These are phyloP conservation scores for Elymus sibiricus DNA, from an alignment of 176 grass and related monocot genomes.

Conservation along the genomic window DNA sequence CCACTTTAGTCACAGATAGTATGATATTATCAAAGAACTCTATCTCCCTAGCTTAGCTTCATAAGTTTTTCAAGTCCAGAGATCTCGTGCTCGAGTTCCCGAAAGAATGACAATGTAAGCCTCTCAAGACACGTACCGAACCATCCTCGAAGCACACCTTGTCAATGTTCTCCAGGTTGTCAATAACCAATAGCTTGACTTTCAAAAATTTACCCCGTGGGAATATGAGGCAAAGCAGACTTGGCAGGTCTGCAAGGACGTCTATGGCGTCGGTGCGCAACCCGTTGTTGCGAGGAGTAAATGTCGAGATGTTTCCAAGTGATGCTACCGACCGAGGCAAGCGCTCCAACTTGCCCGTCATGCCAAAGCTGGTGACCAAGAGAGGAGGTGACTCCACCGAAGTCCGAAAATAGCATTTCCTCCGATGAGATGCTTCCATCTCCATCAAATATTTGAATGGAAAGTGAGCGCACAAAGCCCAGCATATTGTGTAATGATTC, in stretches of 20 bases:
- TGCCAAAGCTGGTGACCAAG: neutral
- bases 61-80: neutral
- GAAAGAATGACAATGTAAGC: neutral
- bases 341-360: neutral
- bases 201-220: neutral
- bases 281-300: neutral
- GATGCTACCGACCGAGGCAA: neutral
- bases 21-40: neutral
- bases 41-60: neutral
- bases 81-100: neutral
- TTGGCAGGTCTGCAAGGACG: neutral
- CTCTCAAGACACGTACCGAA: neutral
- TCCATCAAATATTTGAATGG: too few species aligned
- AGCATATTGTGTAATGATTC: too few species aligned
- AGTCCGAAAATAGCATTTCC: neutral
- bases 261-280: neutral
- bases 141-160: neutral
- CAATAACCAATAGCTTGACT: neutral
- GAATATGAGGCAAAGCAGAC: neutral
- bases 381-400: neutral
- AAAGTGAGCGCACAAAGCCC: too few species aligned
- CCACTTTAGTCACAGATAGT: neutral
- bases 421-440: neutral
- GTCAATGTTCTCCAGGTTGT: constrained; percentile 20
- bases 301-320: neutral